Evolutionary conservation across 2,329 filamentous ascomycete genomes (phyloP).

Genomic region (Trichoderma cornu-damae): DNA sequence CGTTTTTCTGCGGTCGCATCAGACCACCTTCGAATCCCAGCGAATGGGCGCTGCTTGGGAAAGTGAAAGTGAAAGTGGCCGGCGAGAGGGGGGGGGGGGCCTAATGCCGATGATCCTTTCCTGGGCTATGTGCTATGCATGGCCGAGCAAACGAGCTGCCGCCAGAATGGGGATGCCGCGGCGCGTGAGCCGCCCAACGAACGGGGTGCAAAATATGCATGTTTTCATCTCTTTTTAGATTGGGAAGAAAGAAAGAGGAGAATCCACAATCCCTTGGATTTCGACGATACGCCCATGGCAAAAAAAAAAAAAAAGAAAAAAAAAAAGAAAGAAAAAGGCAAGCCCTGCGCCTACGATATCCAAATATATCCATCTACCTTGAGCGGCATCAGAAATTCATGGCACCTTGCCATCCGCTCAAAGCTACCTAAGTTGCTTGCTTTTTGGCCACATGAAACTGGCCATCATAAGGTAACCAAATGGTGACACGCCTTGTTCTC

Average conservation of each 20-base stretch:
- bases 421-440: no score
- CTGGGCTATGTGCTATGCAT: neutral
- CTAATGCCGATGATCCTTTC: neutral
- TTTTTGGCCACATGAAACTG: no score
- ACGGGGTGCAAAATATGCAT: neutral
- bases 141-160: neutral
- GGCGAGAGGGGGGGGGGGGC: neutral
- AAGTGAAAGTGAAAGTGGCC: no score
- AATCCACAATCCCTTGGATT: neutral
- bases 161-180: neutral
- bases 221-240: neutral
- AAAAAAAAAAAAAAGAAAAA: no score
- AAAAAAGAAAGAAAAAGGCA: no score
- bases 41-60: neutral
- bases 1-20: neutral
- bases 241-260: no score
- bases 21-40: neutral
- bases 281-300: neutral
- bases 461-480: no score
- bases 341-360: no score
- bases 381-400: no score
- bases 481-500: no score
- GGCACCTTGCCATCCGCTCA: no score
- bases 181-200: neutral
- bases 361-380: no score